Base-by-base conservation (phyloP, 2,329 filamentous ascomycete genomes). In the Gnomoniopsis smithogilvyi region DNA sequence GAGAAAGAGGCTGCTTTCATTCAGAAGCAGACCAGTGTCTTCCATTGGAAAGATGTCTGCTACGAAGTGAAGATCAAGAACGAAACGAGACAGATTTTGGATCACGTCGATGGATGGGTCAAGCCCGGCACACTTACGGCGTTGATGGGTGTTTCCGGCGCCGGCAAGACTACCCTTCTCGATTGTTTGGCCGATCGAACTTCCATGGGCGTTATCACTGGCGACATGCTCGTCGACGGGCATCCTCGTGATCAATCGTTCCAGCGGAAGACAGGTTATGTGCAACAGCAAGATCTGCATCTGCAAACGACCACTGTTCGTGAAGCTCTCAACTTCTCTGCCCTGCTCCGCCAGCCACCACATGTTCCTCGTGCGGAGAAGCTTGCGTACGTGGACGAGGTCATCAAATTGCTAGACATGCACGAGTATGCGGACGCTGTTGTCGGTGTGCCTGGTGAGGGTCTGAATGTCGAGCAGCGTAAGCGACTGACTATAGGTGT, bases 111-210 rank as follows among this genome's bases (percentile, higher is more conserved):
- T 26, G 61, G 61, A 21, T 63, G 61, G 61, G 61, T 63, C 49
- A 63, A 63, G 46, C 61, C 61, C 14, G 61, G 61, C 14, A 63
- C 61, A 12, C 36, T 63, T 22, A 63, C 61, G 12, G 61, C 61
- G 3, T n/a, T 63, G 22, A 63, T 63, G 71, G 80, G 86, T 73
- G 85, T 87, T 14, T 86, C 83, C 47, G 87, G 88, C 66, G 88
- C 88, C 36, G 88, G 88, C 56, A 91, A 91, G 69, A 91, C 88
- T 0, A 90, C 88, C 3, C 78, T 91, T 38, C 73, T 91, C 47
- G 86, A 91, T 72, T 85, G 87, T 12, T 78, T 91, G 57, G 88
- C 88, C 38, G 86, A 83, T 53, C 85, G 88, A 68, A 84, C 85
- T 8, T 89, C 85, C 2, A 88, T 90, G 81, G 88, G 88, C 71